Evolutionary conservation across 2,329 filamentous ascomycete genomes (phyloP).

Genomic region (Thermothelomyces thermophilus): DNA sequence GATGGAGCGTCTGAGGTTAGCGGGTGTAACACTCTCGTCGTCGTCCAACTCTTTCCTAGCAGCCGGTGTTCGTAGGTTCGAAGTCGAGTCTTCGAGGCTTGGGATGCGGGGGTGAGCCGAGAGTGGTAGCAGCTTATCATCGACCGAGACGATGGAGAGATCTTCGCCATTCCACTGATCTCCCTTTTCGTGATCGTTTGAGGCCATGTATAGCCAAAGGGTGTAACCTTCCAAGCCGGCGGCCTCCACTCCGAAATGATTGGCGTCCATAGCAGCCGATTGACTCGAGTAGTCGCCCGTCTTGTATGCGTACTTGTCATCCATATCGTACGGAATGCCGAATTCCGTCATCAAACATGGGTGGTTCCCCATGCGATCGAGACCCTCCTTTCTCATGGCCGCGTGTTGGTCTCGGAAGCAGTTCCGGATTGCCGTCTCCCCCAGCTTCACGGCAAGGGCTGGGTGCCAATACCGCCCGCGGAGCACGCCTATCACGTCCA

Average conservation of each 20-base stretch:
- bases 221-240: conserved; percentile 78
- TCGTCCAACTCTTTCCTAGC: conserved; percentile 39
- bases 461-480: conserved; percentile 83
- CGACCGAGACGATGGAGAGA: conserved; percentile 77
- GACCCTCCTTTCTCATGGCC: conserved; percentile 75
- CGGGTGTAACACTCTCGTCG: conserved; percentile 59
- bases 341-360: conserved; percentile 91
- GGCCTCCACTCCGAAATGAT: conserved; percentile 86
- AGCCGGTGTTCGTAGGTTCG: conserved; percentile 33
- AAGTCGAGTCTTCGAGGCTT: conserved; percentile 38
- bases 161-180: conserved; percentile 99
- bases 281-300: conserved; percentile 94
- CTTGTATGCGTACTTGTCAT: conserved; percentile 89
- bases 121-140: conserved; percentile 62
- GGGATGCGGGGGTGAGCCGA: conserved; percentile 43
- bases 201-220: conserved; percentile 77
- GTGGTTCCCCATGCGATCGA: conserved; percentile 81
- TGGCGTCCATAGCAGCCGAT: conserved; percentile 87
- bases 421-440: conserved; percentile 89
- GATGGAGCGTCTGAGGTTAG: conserved; percentile 68
- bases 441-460: conserved; percentile 85
- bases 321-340: conserved; percentile 98
- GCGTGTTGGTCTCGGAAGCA: conserved; percentile 84
- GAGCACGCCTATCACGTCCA: conserved; percentile 88
- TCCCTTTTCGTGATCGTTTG: conserved; percentile 81